Base-by-base conservation (phyloP, 1,284 basidiomycete species). In the Irpex lacteus region DNA sequence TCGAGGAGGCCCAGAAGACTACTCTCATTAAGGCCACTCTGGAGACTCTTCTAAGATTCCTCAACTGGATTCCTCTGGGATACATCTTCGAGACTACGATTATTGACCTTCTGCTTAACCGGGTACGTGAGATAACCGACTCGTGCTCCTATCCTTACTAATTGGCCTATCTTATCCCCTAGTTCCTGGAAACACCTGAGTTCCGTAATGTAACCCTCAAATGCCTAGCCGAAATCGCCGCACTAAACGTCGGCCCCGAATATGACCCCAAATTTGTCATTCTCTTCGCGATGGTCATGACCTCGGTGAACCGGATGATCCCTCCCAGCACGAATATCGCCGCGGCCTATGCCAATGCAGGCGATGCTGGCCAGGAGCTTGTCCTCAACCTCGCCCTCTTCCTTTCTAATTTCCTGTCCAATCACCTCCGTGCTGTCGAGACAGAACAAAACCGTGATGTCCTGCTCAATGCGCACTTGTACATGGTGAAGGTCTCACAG, bases 31-130 rank as follows among this genome's bases (percentile, higher is more conserved):
- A 89, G 78, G 94, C 94, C 7, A 99, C 98, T 3, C 82, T 99
- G 67, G 97, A 99, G 77, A 99, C 98, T 0, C 84, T 99, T 52
- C 83, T 99, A 65, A 85, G 96, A 64, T 99, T 99, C 85, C 81
- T 99, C 72, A 98, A 98, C 78, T 99, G 98, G 98, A 99, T 99
- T 73, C 98, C 98, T 58, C 82, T 99, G 55, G 98, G 97, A 32
- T 99, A 97, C 78, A 98, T 99, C 71, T 99, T 99, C 70, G 98
- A 99, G 81, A 99, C 98, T 1, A 94, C 92, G 59, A 92, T 99
- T 72, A 98, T 99, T 70, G 98, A 99, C 79, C 85, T 95, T 65
- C 84, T 99, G 21, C 85, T 99, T 59, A 90, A 89, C 71, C 86
- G 95, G 70, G 94, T 95, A 77, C 76, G 91, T 84, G 47, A 66